Evolutionary conservation across 768 basidiomycete species (phyloP).

Genomic region (Aureoboletus auriporus): DNA sequence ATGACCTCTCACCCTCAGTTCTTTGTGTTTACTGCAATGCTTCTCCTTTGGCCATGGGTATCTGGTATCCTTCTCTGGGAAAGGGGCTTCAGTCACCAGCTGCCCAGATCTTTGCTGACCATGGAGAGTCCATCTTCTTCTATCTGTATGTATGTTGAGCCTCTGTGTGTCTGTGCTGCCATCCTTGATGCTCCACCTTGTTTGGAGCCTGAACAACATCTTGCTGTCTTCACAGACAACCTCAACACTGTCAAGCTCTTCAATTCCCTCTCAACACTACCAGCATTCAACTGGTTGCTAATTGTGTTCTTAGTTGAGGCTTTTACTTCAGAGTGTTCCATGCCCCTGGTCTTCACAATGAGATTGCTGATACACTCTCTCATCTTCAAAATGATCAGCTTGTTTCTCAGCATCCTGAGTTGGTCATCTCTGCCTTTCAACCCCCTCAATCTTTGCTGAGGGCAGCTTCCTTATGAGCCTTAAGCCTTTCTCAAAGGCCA

Average conservation of each 20-base stretch:
- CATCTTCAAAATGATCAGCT: constrained; percentile 14
- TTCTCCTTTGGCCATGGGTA: constrained; percentile 13
- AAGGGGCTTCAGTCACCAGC: too few relatives aligned
- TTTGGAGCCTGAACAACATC: too few relatives aligned
- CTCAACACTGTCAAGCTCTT: constrained; percentile 34
- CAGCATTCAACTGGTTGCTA: constrained; percentile 12
- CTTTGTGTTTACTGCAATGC: constrained; percentile 23
- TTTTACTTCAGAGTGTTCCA: constrained; percentile 23
- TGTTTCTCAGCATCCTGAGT: neutral
- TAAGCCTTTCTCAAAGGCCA: accelerated
- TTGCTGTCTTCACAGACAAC: constrained; percentile 29
- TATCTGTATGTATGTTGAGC: neutral
- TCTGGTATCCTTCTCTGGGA: constrained; percentile 21
- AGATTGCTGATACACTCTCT: constrained; percentile 25
- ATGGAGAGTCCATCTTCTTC: neutral
- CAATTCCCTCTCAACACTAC: constrained; percentile 14
- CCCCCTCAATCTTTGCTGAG: constrained; percentile 30
- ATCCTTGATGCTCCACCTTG: neutral
- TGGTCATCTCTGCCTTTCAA: constrained; percentile 8
- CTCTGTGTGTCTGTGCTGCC: neutral
- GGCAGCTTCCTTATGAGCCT: constrained; percentile 15
- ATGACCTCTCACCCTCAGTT: neutral
- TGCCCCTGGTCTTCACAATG: constrained; percentile 22
- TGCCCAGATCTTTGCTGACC: too few relatives aligned
- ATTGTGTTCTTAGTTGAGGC: neutral